phyloP scores from a whole-genome alignment of 139 green algal genomes.

The Chlamydomonas sphaeroides region DNA sequence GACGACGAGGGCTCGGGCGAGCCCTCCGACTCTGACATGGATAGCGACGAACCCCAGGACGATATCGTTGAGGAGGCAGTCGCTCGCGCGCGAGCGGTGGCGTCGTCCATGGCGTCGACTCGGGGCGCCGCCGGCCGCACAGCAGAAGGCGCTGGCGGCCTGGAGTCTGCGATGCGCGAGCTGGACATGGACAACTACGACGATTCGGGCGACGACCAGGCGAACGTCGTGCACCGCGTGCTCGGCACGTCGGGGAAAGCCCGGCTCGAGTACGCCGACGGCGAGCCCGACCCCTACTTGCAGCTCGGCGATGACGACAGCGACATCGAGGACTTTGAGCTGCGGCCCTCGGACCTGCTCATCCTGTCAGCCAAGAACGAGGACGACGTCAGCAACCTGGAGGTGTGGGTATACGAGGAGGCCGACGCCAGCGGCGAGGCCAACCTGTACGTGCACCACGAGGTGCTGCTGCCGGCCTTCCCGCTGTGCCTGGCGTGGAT shows the following conservation, averaged over 20 bases:
- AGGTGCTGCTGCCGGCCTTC: constrained; percentile 95
- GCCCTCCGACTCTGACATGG: constrained; percentile 31
- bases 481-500: constrained; percentile 92
- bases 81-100: neutral
- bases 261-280: constrained; percentile 46
- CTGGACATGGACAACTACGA: constrained; percentile 98
- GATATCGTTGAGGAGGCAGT: constrained; percentile 16
- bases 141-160: neutral
- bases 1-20: constrained; percentile 26
- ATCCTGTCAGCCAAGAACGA: constrained; percentile 92
- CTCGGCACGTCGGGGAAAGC: constrained; percentile 38
- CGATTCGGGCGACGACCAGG: constrained; percentile 76
- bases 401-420: constrained; percentile 98
- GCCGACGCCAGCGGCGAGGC: constrained; percentile 63
- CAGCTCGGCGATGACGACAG: constrained; percentile 68
- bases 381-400: constrained; percentile 92
- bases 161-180: constrained; percentile 76
- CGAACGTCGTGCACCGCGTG: constrained; percentile 47
- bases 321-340: constrained; percentile 78
- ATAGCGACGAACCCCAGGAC: constrained; percentile 39
- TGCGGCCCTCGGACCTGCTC: constrained; percentile 85
- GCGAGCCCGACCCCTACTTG: constrained; percentile 77
- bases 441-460: constrained; percentile 97
- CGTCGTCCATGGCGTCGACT: constrained; percentile 24
- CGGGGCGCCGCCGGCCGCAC: constrained; percentile 20